phyloP scores from a whole-genome alignment of 768 basidiomycete species.

The Pholiota molesta region DNA sequence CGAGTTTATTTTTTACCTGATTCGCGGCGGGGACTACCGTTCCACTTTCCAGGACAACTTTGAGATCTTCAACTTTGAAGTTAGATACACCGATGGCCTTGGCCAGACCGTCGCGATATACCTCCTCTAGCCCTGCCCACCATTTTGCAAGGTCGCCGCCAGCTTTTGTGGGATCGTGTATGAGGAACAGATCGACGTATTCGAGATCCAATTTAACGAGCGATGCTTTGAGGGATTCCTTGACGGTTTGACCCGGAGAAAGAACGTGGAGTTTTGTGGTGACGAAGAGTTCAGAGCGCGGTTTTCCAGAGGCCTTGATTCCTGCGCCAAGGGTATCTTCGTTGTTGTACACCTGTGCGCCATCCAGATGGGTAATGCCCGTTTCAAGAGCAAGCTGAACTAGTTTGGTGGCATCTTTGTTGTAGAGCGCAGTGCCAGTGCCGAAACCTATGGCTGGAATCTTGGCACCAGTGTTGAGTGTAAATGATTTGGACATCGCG shows the following conservation, averaged over 20 bases:
- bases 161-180: slow-evolving; percentile 49
- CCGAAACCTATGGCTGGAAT: slow-evolving; percentile 66
- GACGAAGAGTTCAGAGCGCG: slow-evolving; percentile 60
- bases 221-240: slow-evolving; percentile 51
- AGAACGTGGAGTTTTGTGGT: slow-evolving; percentile 59
- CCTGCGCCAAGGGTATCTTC: slow-evolving; percentile 56
- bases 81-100: slow-evolving; percentile 75
- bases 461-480: slow-evolving; percentile 56
- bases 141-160: slow-evolving; percentile 49
- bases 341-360: slow-evolving; percentile 63
- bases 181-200: slow-evolving; percentile 65
- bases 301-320: slow-evolving; percentile 50
- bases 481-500: slow-evolving; percentile 35
- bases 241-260: slow-evolving; percentile 46
- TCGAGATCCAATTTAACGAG: slow-evolving; percentile 54
- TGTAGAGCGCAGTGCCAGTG: slow-evolving; percentile 57
- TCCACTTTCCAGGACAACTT: slow-evolving; percentile 52
- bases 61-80: slow-evolving; percentile 57
- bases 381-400: slow-evolving; percentile 53
- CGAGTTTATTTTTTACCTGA: slow-evolving; percentile 45
- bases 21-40: slow-evolving; percentile 67
- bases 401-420: slow-evolving; percentile 42
- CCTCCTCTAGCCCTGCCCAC: slow-evolving; percentile 66
- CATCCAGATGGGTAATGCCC: slow-evolving; percentile 64
- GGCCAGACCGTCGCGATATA: slow-evolving; percentile 47